These are phyloP conservation scores for Cercis canadensis DNA, from an alignment of 306 rosid genomes.

Conservation along the genomic window DNA sequence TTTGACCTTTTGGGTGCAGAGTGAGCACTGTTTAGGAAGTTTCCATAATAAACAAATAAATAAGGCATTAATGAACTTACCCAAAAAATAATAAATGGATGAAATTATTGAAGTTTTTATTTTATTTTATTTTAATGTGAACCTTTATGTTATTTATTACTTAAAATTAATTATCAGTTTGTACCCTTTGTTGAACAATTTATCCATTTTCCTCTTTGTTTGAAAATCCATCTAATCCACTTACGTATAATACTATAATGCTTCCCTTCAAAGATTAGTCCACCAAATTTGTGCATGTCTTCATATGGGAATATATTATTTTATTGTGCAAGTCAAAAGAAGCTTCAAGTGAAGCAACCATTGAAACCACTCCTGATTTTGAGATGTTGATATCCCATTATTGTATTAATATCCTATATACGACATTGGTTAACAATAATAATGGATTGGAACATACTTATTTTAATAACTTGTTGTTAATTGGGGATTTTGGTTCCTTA, in stretches of 20 bases:
- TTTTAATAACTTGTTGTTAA: neutral
- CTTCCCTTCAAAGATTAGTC: constrained; percentile 25
- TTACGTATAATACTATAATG: neutral
- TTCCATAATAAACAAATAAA: no score
- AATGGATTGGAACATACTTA: neutral
- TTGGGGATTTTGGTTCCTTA: neutral
- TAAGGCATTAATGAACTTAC: no score
- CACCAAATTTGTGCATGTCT: constrained; percentile 9
- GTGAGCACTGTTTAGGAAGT: no score
- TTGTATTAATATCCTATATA: no score
- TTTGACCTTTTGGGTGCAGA: no score
- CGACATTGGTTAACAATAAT: neutral
- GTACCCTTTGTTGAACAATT: neutral
- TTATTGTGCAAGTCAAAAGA: constrained; percentile 24
- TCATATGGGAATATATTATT: neutral
- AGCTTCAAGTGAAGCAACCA: constrained; percentile 19
- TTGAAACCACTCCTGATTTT: constrained; percentile 10
- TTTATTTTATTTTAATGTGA: no score
- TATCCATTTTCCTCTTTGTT: no score
- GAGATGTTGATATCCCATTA: neutral
- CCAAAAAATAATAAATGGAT: no score
- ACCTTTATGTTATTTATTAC: no score
- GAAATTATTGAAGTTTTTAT: no score
- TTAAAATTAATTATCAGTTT: no score
- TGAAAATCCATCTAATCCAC: neutral